phyloP scores from a whole-genome alignment of 2,329 filamentous ascomycete species.

The Dothistroma pini region DNA sequence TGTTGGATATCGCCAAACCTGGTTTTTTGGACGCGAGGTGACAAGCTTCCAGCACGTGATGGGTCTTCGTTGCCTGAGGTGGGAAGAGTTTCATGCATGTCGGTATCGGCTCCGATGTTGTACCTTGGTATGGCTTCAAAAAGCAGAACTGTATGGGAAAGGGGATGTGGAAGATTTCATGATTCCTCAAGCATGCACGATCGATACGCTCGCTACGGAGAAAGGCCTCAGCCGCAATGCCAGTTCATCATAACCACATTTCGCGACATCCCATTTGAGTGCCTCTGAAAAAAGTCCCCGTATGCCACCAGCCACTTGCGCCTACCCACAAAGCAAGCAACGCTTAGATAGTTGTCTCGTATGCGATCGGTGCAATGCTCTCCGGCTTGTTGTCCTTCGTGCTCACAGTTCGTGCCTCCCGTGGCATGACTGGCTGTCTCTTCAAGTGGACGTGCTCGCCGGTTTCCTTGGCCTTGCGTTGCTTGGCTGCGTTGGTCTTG shows the following conservation, averaged over 20 bases:
- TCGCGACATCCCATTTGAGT: constrained; percentile 12
- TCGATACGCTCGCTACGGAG: constrained; percentile 28
- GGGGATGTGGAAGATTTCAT: constrained; percentile 1
- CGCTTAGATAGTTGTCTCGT: constrained; percentile 96
- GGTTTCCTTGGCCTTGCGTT: constrained; percentile 87
- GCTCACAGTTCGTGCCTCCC: constrained; percentile 75
- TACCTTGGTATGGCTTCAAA: neutral
- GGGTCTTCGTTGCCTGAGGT: constrained; percentile 1
- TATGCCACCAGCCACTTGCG: constrained; percentile 20
- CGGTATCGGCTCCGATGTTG: neutral
- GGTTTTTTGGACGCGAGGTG: constrained; percentile 3
- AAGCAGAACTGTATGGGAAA: neutral
- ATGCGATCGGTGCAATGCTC: constrained; percentile 86
- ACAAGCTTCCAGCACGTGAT: constrained; percentile 1
- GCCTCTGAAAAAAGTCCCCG: constrained; percentile 18
- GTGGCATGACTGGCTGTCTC: constrained; percentile 77
- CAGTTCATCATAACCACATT: constrained; percentile 11
- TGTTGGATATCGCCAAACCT: constrained; percentile 3
- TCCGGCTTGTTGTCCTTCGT: constrained; percentile 80
- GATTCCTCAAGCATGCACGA: constrained; percentile 22
- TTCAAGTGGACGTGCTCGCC: constrained; percentile 88
- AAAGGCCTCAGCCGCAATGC: constrained; percentile 15
- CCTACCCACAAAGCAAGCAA: constrained; percentile 19
- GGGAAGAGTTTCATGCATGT: neutral
- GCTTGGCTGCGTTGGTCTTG: constrained; percentile 91